Evolutionary conservation across 768 basidiomycete species (phyloP).

Genomic region (Calvatia gigantea): DNA sequence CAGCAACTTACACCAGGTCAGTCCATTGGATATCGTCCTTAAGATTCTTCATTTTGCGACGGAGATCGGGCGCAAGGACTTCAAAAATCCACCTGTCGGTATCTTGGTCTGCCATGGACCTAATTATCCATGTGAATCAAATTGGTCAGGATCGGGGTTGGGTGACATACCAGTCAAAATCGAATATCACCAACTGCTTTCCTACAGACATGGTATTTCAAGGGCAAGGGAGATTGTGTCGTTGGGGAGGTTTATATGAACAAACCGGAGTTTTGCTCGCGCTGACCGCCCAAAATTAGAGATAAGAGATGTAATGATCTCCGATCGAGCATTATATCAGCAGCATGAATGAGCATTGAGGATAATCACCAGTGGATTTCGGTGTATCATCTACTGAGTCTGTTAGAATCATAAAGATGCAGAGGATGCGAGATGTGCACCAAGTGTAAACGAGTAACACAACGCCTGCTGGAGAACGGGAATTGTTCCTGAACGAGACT

Average conservation of each 20-base stretch:
- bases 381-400: too few species aligned
- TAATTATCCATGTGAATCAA: constrained; percentile 23
- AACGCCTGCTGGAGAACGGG: too few species aligned
- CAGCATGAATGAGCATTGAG: neutral
- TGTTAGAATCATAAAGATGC: too few species aligned
- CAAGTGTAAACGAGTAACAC: too few species aligned
- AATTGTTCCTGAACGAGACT: too few species aligned
- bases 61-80: constrained; percentile 80
- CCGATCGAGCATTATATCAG: constrained; percentile 1
- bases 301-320: neutral
- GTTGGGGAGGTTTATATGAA: neutral
- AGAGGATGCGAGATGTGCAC: too few species aligned
- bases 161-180: constrained; percentile 85
- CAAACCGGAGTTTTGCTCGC: neutral
- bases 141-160: too few species aligned
- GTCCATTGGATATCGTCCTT: constrained; percentile 80
- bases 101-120: constrained; percentile 94
- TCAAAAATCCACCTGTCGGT: constrained; percentile 92
- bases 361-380: too few species aligned
- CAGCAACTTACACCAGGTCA: constrained; percentile 76
- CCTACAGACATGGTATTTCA: constrained; percentile 17
- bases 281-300: constrained; percentile 2
- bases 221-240: neutral
- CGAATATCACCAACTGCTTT: constrained; percentile 84
- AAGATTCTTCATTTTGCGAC: constrained; percentile 72